Evolutionary conservation across 192 early-diverging fungal species (phyloP), one percentile per base, ranked within the genome.

Genomic region (Entophlyctis helioformis): DNA sequence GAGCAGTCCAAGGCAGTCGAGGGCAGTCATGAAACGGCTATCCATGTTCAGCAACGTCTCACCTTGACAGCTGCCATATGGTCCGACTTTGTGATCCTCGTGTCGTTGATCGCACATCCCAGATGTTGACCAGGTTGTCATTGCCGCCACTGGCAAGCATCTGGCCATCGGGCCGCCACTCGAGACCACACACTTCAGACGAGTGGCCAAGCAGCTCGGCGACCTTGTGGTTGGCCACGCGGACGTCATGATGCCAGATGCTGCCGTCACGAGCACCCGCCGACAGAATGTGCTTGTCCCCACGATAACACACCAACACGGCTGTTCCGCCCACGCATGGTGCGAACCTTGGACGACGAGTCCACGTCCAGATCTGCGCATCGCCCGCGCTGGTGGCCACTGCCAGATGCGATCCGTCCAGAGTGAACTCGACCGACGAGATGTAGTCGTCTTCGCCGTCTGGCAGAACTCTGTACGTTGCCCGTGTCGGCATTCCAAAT

Each of bases 181-280:
- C 54, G 15, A 73, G 44, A 1, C 74, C 74, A 50, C 74, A 77
- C 8, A 77, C 72, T 50, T 77, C 74, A 10, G 35, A 40, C 15
- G 71, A 68, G 65, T 97, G 94, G 1, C 66, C 77, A 10, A 60
- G 20, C 11, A 91, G 54, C 58, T 84, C 81, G 0, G 72, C 72
- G 0, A 77, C 66, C 45, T 85, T 89, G 59, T 96, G 90, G 31
- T 81, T 71, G 0, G 82, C 80, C 20, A 85, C 50, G n/a, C 94
- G 81, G 2, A 94, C 91, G 46, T 97, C 94, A 42, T 97, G 94
- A 59, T 94, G 69, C 80, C 82, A 92, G 51, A 97, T 91, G 31
- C 72, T 82, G 9, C 90, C 91, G 65, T 96, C 89, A 36, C 79
- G 69, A 43, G 83, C 84, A 0, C 94, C 93, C 1, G 84, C 81